Conservation (phyloP, 1,284 basidiomycete species). For the Rhizopogon parksii region DNA sequence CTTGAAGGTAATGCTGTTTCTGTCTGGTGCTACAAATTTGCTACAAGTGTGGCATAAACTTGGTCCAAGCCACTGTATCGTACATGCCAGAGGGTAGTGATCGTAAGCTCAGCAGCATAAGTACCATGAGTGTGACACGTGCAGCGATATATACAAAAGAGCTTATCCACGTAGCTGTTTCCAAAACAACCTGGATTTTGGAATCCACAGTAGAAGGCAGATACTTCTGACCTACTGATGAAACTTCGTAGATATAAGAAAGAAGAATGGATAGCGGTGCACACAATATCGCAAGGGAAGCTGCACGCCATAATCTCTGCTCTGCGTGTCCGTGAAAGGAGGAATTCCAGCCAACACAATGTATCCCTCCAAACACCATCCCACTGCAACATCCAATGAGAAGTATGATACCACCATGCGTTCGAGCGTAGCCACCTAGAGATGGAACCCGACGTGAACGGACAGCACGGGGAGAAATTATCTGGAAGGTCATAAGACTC, state of each 20-base stretch:
- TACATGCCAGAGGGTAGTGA: background rate
- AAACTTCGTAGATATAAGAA: too few relatives aligned
- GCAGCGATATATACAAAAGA: background rate
- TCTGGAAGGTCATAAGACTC: too few relatives aligned
- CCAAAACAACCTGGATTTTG: too few relatives aligned
- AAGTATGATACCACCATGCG: too few relatives aligned
- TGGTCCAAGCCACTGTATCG: constrained; percentile 1
- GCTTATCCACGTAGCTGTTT: background rate
- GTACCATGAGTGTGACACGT: background rate
- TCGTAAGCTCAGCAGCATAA: background rate
- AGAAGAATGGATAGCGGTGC: too few relatives aligned
- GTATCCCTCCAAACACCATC: background rate
- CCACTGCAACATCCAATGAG: background rate
- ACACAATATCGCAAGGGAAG: too few relatives aligned
- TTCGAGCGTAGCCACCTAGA: background rate
- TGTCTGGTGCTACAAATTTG: background rate
- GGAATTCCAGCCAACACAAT: background rate
- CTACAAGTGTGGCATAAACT: background rate
- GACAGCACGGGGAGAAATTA: background rate
- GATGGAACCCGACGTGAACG: background rate
- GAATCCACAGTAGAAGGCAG: too few relatives aligned
- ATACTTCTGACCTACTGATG: too few relatives aligned
- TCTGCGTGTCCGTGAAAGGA: too few relatives aligned
- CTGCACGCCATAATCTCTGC: too few relatives aligned
- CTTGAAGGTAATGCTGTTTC: too few relatives aligned